These are phyloP conservation scores for Coemansia sp. DNA, from an alignment of 192 early-diverging fungal genomes.

Conservation along the genomic window DNA sequence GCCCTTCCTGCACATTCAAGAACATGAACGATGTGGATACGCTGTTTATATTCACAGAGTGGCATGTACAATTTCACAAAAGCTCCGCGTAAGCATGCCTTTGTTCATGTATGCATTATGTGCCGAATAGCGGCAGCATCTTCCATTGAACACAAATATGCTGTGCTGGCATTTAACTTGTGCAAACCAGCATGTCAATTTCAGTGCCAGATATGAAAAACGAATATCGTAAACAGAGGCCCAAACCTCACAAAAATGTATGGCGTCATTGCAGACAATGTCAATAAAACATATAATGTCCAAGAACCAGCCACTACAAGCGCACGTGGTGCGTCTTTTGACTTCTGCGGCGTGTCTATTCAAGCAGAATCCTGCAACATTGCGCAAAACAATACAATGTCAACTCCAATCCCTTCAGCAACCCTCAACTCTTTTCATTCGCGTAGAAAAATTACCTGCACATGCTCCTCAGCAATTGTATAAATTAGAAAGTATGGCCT, in stretches of 20 bases:
- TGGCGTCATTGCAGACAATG: neutral
- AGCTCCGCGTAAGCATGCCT: neutral
- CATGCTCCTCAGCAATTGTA: neutral
- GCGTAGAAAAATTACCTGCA: no score
- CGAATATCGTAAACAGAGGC: neutral
- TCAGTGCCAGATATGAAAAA: neutral
- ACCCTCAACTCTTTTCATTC: no score
- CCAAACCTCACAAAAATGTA: neutral
- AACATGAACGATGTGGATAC: neutral
- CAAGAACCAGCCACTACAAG: neutral
- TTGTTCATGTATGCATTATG: neutral
- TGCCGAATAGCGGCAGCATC: neutral
- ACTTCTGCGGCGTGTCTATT: neutral
- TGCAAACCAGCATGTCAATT: no score
- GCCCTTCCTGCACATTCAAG: neutral
- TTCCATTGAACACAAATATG: neutral
- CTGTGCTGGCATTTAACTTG: no score
- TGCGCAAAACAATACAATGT: neutral
- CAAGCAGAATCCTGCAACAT: neutral
- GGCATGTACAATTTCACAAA: neutral
- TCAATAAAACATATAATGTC: neutral
- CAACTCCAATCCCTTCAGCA: neutral
- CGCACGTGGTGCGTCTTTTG: neutral
- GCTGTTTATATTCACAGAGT: neutral
- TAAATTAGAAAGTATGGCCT: neutral